Conservation (phyloP, 352 stramenopile species). For the Salisapilia sapeloensis region DNA sequence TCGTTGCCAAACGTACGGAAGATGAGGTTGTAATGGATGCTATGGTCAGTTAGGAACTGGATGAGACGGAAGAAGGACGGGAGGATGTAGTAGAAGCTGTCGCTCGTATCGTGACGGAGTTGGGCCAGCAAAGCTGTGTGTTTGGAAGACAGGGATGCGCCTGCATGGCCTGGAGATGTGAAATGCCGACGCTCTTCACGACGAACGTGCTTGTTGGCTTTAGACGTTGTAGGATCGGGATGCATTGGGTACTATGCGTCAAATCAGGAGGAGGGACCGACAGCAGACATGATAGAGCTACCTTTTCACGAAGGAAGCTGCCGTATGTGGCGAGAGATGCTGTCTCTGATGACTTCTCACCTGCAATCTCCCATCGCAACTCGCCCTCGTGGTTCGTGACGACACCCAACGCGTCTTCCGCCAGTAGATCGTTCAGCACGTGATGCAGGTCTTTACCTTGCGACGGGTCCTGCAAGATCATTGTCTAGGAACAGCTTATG, state of each 20-base stretch:
- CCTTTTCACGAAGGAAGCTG: slow-evolving; percentile 35
- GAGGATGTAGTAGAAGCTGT: slow-evolving; percentile 41
- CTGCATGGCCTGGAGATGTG: slow-evolving; percentile 23
- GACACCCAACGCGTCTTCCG: slow-evolving; percentile 30
- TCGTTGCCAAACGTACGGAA: slow-evolving; percentile 68
- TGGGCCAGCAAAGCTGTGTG: slow-evolving; percentile 24
- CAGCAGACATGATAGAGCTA: slow-evolving; percentile 6
- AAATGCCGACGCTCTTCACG: slow-evolving; percentile 50
- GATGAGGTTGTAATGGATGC: slow-evolving; percentile 47
- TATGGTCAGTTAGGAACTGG: slow-evolving; percentile 20
- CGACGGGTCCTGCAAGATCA: slow-evolving; percentile 73
- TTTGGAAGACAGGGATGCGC: slow-evolving; percentile 20
- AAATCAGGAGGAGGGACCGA: not conserved
- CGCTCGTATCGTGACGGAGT: slow-evolving; percentile 9
- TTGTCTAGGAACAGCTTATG: slow-evolving; percentile 15
- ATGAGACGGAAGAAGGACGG: slow-evolving; percentile 47
- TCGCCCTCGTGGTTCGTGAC: slow-evolving; percentile 4
- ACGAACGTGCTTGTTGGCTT: slow-evolving; percentile 41
- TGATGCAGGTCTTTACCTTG: slow-evolving; percentile 55
- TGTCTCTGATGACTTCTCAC: slow-evolving; percentile 1
- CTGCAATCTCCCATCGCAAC: slow-evolving; percentile 10
- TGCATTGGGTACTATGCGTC: slow-evolving; percentile 32
- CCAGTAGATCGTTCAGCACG: slow-evolving; percentile 65
- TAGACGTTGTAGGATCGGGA: slow-evolving; percentile 15
- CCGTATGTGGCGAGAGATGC: slow-evolving; percentile 24